phyloP scores from a whole-genome alignment of 331 rosid species.

The Phaseolus coccineus region DNA sequence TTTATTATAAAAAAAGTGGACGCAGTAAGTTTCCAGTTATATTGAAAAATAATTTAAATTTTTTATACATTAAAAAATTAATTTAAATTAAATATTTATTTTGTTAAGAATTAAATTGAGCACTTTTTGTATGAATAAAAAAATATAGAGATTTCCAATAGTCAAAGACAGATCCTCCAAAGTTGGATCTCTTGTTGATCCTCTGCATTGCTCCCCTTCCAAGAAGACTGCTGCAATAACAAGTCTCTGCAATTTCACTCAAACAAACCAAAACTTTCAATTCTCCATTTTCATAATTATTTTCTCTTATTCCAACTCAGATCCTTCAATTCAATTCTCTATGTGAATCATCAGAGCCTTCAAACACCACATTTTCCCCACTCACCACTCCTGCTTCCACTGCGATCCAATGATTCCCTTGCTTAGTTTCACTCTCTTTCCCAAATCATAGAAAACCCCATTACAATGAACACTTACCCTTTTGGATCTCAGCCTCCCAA shows the following conservation, averaged over 20 bases:
- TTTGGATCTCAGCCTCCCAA: constrained; percentile 65
- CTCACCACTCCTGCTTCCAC: neutral
- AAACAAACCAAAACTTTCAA: neutral
- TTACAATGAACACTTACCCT: constrained; percentile 69
- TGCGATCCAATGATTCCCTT: constrained; percentile 48
- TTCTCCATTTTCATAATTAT: neutral
- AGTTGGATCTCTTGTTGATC: constrained; percentile 23
- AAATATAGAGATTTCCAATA: too few relatives aligned
- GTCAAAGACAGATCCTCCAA: neutral
- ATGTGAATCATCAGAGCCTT: neutral
- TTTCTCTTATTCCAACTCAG: constrained; percentile 18
- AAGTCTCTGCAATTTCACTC: constrained; percentile 1
- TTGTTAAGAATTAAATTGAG: too few relatives aligned
- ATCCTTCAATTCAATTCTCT: constrained; percentile 20
- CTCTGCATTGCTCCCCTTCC: neutral
- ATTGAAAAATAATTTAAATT: too few relatives aligned
- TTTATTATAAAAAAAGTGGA: too few relatives aligned
- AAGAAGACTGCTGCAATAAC: neutral
- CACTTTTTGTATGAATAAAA: too few relatives aligned
- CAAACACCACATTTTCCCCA: neutral
- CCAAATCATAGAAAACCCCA: constrained; percentile 27
- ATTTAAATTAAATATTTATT: too few relatives aligned
- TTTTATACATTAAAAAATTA: too few relatives aligned
- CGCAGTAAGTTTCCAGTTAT: too few relatives aligned
- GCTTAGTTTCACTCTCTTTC: constrained; percentile 20